Base-by-base conservation (phyloP, 2,329 filamentous ascomycete genomes). In the Podosphaera fusca region DNA sequence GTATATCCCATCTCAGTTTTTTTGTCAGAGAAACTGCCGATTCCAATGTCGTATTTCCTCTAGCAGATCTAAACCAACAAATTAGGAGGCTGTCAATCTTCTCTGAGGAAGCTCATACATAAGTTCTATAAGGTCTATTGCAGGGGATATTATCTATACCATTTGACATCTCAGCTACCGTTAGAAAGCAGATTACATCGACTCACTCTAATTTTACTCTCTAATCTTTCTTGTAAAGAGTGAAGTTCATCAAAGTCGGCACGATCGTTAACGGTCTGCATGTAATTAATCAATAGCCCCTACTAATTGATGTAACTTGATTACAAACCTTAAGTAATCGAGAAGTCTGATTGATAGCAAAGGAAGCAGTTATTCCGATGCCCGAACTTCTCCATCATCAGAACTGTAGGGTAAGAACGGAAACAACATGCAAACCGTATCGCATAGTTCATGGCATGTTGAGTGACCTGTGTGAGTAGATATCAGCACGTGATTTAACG, bases 121-220 rank as follows among this genome's bases (percentile, higher is more conserved):
- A 64, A 95, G 77, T 68, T 95, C 87, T 64, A 95, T 87, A 74
- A 95, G 81, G 67, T 95, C 87, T 65, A 94, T 90, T 8, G 87
- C 85, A 0, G 89, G 89, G 9, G 87, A 88, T 51, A 95, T 82
- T 61, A 95, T 87, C 81, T 87, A 60, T 42, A 12, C 33, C 35
- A 35, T 35, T 51, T 14, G 12, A 31, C 34, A 40, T 33, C 21
- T 12, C 34, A 31, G n/a, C 14, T 21, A 30, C n/a, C 10, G 46
- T 38, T 31, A 14, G 42, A 42, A 36, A 53, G 12, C 31, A 40
- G 10, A 30, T 21, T 29, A 10, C 33, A 30, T 33, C 12, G 8
- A 68, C 72, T 60, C 65, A 85, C 84, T 70, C 81, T 84, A 64
- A 96, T 95, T 69, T 95, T 96, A 68, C 78, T 81, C 63, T 94